Base-by-base conservation (phyloP, 352 stramenopile genomes). In the Pythium insidiosum region DNA sequence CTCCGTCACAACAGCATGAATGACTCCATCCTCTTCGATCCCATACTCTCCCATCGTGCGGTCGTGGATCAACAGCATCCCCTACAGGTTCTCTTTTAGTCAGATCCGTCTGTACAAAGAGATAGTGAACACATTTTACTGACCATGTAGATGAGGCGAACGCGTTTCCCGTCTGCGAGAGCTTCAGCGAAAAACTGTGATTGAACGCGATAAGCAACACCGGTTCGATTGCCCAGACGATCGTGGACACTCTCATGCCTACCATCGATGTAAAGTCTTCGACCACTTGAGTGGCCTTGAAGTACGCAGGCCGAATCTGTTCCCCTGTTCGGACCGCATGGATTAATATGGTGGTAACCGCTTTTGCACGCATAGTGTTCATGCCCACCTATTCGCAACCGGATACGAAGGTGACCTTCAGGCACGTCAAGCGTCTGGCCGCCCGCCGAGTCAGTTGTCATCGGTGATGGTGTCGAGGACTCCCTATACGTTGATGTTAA, bases 111-210 rank as follows among this genome's bases (percentile, higher is more conserved):
- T 4, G 25, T 5, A 19, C 12, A 42, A 40, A 40, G 24, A n/a
- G 10, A 24, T 19, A 24, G 15, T n/a, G n/a, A 34, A 5, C 9
- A 23, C 12, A 18, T 15, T 19, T 4, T 5, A 29, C 39, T 7
- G 12, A 78, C 66, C 77, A 86, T 86, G 62, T 88, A 87, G 53
- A 90, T 88, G 19, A 88, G 46, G 1, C 77, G 66, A 22, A 90
- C 66, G 24, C 79, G 81, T 45, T 84, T 85, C 16, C 56, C 62
- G 29, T 67, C 57, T 0, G 58, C 60, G 5, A 83, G 44, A 25
- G 71, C 73, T 6, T 79, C 58, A 0, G 63, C 56, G 34, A 88
- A 90, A 43, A 88, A 88, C 72, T 90, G 34, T 0, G 5, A n/a
- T 34, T 16, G 5, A 38, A 38, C n/a, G n/a, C n/a, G n/a, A n/a